Percentiles rank a stretch among this genome's conserved stretches.
phyloP scores from a whole-genome alignment of 1,139 yeast species.

The Hyphopichia khmerensis region DNA sequence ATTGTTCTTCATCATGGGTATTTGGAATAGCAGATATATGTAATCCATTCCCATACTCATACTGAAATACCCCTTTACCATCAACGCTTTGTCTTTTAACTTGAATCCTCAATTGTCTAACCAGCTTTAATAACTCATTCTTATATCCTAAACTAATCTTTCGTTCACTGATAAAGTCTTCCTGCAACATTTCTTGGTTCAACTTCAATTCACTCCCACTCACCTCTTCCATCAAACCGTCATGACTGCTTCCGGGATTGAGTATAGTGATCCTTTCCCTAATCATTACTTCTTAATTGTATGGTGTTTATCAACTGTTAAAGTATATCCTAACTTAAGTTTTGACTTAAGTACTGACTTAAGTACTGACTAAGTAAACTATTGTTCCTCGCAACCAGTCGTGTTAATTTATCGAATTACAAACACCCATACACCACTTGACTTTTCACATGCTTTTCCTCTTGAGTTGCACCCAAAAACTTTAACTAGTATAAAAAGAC shows the following conservation, averaged over 20 bases:
- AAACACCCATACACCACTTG: too few relatives aligned
- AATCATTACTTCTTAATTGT: too few relatives aligned
- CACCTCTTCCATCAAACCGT: conserved; percentile 22
- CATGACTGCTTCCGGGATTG: conserved; percentile 25
- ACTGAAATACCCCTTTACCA: conserved; percentile 18
- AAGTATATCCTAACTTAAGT: too few relatives aligned
- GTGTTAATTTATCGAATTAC: too few relatives aligned
- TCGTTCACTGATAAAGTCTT: conserved; percentile 22
- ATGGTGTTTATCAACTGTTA: too few relatives aligned
- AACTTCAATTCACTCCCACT: conserved; percentile 4
- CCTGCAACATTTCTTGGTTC: too few relatives aligned
- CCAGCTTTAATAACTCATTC: conserved; percentile 5
- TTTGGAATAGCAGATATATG: conserved; percentile 28
- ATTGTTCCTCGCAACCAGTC: too few relatives aligned
- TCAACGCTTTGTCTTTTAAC: conserved; percentile 11
- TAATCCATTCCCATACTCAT: conserved; percentile 21
- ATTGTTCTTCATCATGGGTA: conserved; percentile 13
- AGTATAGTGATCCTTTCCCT: conserved; percentile 37
- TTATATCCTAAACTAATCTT: conserved; percentile 10
- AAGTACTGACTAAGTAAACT: too few relatives aligned
- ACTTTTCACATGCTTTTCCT: background rate
- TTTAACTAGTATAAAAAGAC: too few relatives aligned
- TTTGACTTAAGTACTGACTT: too few relatives aligned
- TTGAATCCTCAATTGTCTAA: conserved; percentile 25
- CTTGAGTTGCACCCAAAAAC: background rate